Evolutionary conservation across 371 early-diverging fungal species (phyloP), one percentile per base, ranked within the genome.

Genomic region (Lichtheimia hyalospora): DNA sequence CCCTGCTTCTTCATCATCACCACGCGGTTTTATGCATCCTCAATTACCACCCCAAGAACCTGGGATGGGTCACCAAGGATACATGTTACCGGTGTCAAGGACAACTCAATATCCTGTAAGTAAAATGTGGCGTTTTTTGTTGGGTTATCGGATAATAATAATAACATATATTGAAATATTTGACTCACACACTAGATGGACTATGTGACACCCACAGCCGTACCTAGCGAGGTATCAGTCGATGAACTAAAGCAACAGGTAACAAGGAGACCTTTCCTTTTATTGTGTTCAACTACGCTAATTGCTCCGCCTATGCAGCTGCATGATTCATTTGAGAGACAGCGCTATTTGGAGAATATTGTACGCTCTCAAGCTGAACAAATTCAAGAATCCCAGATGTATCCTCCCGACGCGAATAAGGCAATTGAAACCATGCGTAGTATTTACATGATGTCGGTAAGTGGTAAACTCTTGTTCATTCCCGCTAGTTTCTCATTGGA

Each of bases 331-430:
- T 52, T 63, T 12, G 74, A 70, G 42, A 66, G 74, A 18, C 60
- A 69, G 18, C 63, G 64, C 18, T 60, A 68, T 23, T 58, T 74
- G 1, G 74, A 74, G 44, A 54, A 59, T 16, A 66, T 74, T 48
- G 59, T 66, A 7, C 68, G 64, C 6, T 68, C 74, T 8, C 74
- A 74, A 50, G 59, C 70, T 16, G 64, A 63, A 34, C 74, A 74
- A 46, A 39, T 74, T 13, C 60, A 63, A 15, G 49, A 63, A n/a
- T 58, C 66, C 0, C 56, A 52, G 25, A 50, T 49, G 7, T 50
- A 55, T 46, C 49, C 57, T 20, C 57, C 61, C 2, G 67, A 73
- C 23, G 56, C 61, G 12, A 59, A 65, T 52, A 62, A 64, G 21
- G 59, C 64, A 7, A 57, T 74, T 18, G 67, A 74, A 20, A 70